Evolutionary conservation across 2,329 filamentous ascomycete genomes (phyloP), one percentile per base, ranked within the genome.

Genomic region (Aspergillus costaricaensis): DNA sequence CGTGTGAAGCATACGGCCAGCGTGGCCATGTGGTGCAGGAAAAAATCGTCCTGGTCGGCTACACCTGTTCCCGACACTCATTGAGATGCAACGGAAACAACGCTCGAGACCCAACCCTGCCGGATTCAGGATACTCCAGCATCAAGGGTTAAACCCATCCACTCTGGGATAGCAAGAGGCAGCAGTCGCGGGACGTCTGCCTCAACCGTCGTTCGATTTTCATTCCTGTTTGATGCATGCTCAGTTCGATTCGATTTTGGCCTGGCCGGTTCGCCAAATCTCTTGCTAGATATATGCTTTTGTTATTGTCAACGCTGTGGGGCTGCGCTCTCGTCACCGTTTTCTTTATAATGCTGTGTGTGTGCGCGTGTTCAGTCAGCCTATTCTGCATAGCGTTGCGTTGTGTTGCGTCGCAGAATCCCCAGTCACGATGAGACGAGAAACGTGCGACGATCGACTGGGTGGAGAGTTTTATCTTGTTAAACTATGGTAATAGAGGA

Each of bases 31-130:
- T 70, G 49, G 80, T 93, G 59, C 86, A 91, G 67, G 88, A 91
- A 71, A 88, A 89, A 73, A 90, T 86, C 6, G 90, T 96, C 55
- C 82, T 91, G 19, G 92, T 96, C 23, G 93, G 92, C 55, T 95
- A 95, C 72, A 85, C 89, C 55, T 96, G 92, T 78, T 76, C 80
- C 49, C 75, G 74, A 25, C 89, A 91, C 66, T 70, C 75, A 10
- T 50, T 62, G 14, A 59, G 62, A 21, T 55, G 60, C 14, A 50
- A 21, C n/a, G 60, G 48, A 17, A 8, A 19, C 50, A 44, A 32
- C 4, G 27, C 39, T 17, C 61, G 32, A 36, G 56, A 63, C 14
- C 49, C 58, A 17, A 60, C 48, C 41, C 65, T 66, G 64, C 60
- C 62, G 15, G 70, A 73, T 62, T 67, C 71, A 2, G 67, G 68